Conservation (phyloP, 202 grass and related monocot genomes). For the Bolboschoenoplectus hybrid region DNA sequence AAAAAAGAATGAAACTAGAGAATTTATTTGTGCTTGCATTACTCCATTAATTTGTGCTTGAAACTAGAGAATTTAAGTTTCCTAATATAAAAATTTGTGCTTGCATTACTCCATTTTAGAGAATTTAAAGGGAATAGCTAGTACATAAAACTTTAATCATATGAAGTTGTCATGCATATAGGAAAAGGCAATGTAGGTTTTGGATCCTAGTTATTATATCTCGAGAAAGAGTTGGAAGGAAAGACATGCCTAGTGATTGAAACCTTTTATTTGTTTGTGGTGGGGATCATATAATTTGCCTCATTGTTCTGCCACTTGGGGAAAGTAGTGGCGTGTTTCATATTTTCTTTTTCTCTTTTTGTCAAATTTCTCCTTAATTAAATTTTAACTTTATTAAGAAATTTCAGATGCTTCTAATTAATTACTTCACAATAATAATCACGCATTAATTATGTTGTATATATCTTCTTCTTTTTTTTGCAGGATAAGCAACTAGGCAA, state of each 20-base stretch:
- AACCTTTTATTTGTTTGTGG: slow-evolving; percentile 31
- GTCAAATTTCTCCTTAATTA: slow-evolving; percentile 1
- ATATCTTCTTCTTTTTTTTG: neutral
- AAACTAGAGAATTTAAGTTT: no score
- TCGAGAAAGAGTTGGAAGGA: slow-evolving; percentile 14
- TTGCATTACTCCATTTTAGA: no score
- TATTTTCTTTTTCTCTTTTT: slow-evolving; percentile 5
- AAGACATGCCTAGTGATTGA: slow-evolving; percentile 30
- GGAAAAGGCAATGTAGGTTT: neutral
- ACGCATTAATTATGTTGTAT: neutral
- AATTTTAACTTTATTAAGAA: neutral
- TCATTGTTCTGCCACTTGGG: slow-evolving; percentile 27
- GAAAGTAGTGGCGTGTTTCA: slow-evolving; percentile 32
- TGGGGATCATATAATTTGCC: slow-evolving; percentile 14
- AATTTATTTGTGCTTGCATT: no score
- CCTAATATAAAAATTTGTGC: no score
- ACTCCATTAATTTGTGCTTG: no score
- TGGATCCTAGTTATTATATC: slow-evolving; percentile 1
- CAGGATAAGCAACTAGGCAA: neutral
- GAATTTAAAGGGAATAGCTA: no score
- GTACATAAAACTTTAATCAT: neutral
- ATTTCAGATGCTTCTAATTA: neutral
- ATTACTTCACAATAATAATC: neutral
- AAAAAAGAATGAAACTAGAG: no score
- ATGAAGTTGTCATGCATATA: slow-evolving; percentile 8